Percentiles rank a stretch among this genome's conserved stretches.
Evolutionary conservation across 2,329 filamentous ascomycete genomes (phyloP).

Genomic region (Alternaria sp.): DNA sequence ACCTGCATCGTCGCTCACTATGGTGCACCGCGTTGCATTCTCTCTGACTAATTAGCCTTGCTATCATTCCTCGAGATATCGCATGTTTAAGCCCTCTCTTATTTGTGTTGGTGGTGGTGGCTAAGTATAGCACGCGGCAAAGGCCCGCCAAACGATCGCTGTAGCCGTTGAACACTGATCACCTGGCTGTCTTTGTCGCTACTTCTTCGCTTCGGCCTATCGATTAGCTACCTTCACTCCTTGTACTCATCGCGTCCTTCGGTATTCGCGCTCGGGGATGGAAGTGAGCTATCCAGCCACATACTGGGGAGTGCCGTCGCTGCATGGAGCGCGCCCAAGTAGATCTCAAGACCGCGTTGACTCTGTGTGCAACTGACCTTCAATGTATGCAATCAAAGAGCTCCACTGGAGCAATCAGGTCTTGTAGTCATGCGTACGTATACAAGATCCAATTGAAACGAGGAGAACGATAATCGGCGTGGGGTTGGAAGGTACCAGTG

Average conservation of each 20-base stretch:
- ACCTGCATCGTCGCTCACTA: not conserved
- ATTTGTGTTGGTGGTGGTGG: not conserved
- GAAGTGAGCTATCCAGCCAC: not conserved
- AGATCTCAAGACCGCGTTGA: not conserved
- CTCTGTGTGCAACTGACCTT: not conserved
- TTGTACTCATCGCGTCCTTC: not conserved
- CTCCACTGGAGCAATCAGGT: not conserved
- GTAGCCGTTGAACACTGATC: conserved; percentile 16
- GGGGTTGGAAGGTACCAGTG: not conserved
- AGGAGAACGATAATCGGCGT: not conserved
- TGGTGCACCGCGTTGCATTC: not conserved
- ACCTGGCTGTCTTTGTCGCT: conserved; percentile 12
- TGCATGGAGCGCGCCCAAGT: not conserved
- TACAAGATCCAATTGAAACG: not conserved
- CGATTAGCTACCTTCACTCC: not conserved
- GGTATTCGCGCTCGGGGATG: not conserved
- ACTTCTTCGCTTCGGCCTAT: conserved; percentile 8
- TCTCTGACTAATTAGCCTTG: not conserved
- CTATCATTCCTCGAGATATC: not conserved
- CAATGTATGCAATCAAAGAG: not conserved
- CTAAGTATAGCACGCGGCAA: not conserved
- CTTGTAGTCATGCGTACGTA: not conserved
- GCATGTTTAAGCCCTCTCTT: not conserved
- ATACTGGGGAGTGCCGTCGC: not conserved
- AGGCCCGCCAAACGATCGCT: conserved; percentile 5